A percentile compares a stretch with the other conserved stretches of the same genome.
Evolutionary conservation across 169 alveolate genomes (phyloP).

Genomic region (Miamiensis avidus): DNA sequence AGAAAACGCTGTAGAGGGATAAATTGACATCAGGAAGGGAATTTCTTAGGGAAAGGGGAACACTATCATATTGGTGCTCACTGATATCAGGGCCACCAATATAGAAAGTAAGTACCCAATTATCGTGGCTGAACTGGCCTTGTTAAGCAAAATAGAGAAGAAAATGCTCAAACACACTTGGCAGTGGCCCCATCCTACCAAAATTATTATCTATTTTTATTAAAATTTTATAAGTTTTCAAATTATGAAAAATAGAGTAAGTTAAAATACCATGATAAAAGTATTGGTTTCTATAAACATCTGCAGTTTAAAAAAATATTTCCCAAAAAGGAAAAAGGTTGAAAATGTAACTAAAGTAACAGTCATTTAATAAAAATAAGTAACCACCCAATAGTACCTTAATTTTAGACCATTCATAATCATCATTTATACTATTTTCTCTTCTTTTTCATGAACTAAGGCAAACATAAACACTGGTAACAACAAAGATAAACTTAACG

Average conservation of each 20-base stretch:
- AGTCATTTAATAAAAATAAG: background rate
- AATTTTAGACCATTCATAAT: background rate
- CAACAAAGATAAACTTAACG: background rate
- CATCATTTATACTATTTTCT: background rate
- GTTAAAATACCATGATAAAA: background rate
- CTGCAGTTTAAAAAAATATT: background rate
- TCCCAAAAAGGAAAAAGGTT: background rate
- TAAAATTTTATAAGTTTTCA: background rate
- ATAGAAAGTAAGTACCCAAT: slow-evolving; percentile 83
- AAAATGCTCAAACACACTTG: slow-evolving; percentile 81
- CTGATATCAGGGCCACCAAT: slow-evolving; percentile 70
- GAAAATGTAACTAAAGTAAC: background rate
- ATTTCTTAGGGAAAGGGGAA: slow-evolving; percentile 72
- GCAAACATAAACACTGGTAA: background rate
- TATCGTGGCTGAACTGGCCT: slow-evolving; percentile 81
- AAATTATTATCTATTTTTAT: slow-evolving; percentile 8
- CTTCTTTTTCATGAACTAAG: background rate
- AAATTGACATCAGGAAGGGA: slow-evolving; percentile 62
- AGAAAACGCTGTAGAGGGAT: slow-evolving; percentile 80
- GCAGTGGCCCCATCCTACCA: slow-evolving; percentile 81
- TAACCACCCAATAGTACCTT: background rate
- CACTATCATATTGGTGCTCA: slow-evolving; percentile 65
- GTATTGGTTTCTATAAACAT: slow-evolving; percentile 19
- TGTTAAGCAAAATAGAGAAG: slow-evolving; percentile 70
- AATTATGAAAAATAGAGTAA: too few relatives aligned